Conservation (phyloP, 2,329 filamentous ascomycete genomes). For the Alternaria ethzedia region DNA sequence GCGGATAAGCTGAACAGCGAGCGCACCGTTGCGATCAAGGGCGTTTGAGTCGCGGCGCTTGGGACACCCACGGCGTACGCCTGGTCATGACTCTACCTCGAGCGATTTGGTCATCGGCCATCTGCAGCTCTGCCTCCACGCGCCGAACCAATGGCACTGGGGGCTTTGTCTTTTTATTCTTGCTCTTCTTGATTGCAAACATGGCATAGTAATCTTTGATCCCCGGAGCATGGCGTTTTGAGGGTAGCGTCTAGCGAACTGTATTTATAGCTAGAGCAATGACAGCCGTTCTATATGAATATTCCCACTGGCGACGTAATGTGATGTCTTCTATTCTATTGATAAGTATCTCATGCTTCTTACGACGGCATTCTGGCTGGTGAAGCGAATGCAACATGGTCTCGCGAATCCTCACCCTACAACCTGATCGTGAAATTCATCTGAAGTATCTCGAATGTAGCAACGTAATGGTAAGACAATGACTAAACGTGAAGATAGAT, state of each 20-base stretch:
- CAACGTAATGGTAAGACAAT: background rate
- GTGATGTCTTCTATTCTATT: background rate
- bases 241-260: background rate
- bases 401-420: background rate
- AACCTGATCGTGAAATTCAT: background rate
- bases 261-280: conserved; percentile 10
- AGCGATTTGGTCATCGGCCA: conserved; percentile 3
- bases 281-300: background rate
- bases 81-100: background rate
- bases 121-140: conserved; percentile 7
- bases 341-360: background rate
- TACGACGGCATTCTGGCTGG: background rate
- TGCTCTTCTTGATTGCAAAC: background rate
- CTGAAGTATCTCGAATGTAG: background rate
- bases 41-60: conserved; percentile 57
- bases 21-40: conserved; percentile 91
- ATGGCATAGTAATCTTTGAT: background rate
- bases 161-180: background rate
- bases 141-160: background rate
- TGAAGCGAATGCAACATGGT: background rate
- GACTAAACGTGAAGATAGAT: background rate
- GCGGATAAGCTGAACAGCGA: conserved; percentile 90
- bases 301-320: background rate
- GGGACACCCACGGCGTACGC: background rate
- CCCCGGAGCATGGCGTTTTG: conserved; percentile 10